phyloP scores from a whole-genome alignment of 2,329 filamentous ascomycete genomes.

The Cordyceps tenuipes region DNA sequence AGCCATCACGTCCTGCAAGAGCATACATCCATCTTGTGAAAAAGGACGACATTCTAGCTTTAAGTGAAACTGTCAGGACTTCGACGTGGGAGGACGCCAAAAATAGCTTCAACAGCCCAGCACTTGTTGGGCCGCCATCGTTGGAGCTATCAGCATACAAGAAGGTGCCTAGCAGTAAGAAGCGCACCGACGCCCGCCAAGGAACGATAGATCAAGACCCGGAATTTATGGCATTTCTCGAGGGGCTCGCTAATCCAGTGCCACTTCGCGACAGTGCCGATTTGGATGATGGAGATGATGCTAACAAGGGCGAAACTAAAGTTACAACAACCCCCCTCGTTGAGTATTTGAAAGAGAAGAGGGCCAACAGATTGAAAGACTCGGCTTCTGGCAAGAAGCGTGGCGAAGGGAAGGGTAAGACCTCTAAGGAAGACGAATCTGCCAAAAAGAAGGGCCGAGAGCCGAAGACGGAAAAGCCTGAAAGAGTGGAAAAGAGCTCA shows the following conservation, averaged over 20 bases:
- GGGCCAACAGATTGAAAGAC: constrained; percentile 63
- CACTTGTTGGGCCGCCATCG: constrained; percentile 67
- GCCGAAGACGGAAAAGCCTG: constrained; percentile 36
- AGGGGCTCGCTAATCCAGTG: constrained; percentile 67
- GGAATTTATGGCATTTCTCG: constrained; percentile 90
- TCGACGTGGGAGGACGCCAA: constrained; percentile 74
- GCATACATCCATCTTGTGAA: constrained; percentile 78
- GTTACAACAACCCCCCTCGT: constrained; percentile 80
- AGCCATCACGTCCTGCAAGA: constrained; percentile 71
- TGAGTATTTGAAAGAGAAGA: constrained; percentile 85
- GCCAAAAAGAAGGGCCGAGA: constrained; percentile 55
- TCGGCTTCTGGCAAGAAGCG: constrained; percentile 38
- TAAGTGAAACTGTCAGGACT: constrained; percentile 63
- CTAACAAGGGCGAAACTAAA: constrained; percentile 44
- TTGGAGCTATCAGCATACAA: constrained; percentile 80
- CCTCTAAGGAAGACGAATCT: constrained; percentile 38
- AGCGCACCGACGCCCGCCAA: constrained; percentile 72
- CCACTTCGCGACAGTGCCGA: constrained; percentile 37
- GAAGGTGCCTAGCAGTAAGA: constrained; percentile 67
- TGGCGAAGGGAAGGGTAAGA: constrained; percentile 43
- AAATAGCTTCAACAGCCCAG: constrained; percentile 61
- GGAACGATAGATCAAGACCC: constrained; percentile 95
- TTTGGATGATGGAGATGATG: constrained; percentile 33
- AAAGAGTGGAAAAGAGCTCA: constrained; percentile 15
- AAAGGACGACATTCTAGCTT: constrained; percentile 54